Conservation (phyloP, 495 filamentous ascomycete species). For the Penicillium atrosanguineum region DNA sequence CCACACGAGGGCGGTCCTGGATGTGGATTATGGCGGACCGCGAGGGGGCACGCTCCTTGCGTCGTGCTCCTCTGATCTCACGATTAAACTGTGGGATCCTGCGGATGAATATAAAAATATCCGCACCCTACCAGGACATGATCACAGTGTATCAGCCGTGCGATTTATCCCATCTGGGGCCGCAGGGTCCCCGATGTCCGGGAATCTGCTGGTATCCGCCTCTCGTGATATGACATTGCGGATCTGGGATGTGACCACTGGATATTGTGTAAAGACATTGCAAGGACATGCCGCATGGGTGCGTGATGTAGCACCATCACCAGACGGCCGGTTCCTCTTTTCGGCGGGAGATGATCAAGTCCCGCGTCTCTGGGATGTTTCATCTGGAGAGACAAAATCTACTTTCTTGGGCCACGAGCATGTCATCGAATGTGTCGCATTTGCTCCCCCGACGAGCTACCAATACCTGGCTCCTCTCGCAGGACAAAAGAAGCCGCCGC, state of each 20-base stretch:
- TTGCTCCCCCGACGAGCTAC: conserved; percentile 82
- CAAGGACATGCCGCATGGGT: conserved; percentile 89
- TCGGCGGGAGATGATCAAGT: conserved; percentile 81
- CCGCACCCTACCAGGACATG: conserved; percentile 87
- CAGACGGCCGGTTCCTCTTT: conserved; percentile 79
- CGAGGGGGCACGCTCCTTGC: conserved; percentile 82
- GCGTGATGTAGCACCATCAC: conserved; percentile 75
- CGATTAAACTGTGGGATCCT: conserved; percentile 96
- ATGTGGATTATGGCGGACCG: conserved; percentile 90
- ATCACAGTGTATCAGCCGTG: conserved; percentile 84
- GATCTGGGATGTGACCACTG: conserved; percentile 92
- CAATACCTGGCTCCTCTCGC: conserved; percentile 73
- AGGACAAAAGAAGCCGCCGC: conserved; percentile 73
- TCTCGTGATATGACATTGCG: conserved; percentile 79
- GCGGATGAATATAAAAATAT: conserved; percentile 94
- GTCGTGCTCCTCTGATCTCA: conserved; percentile 85
- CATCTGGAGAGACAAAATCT: conserved; percentile 64
- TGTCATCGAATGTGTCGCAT: conserved; percentile 80
- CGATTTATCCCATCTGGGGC: conserved; percentile 86
- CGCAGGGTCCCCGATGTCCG: conserved; percentile 40
- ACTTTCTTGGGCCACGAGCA: conserved; percentile 90
- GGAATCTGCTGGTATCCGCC: conserved; percentile 78
- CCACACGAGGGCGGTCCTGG: conserved; percentile 85
- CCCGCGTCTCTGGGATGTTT: conserved; percentile 81
- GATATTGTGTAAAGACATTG: conserved; percentile 61